Evolutionary conservation across 148 eudicot genomes (phyloP).

Genomic region (Bassia scoparia): DNA sequence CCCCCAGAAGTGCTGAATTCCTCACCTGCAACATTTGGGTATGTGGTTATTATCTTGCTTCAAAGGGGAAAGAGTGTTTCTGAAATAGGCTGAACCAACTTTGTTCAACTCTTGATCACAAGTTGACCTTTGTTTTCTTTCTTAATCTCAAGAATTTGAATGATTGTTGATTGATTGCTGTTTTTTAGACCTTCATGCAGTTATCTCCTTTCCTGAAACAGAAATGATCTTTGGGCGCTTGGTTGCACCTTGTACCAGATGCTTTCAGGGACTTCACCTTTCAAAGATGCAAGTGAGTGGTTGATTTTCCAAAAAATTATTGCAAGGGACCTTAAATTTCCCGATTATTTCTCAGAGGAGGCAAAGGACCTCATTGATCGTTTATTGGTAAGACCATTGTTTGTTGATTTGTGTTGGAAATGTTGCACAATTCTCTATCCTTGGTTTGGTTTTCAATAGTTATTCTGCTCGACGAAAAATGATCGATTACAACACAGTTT

Average conservation of each 20-base stretch:
- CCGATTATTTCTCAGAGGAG: constrained; percentile 73
- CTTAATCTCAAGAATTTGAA: neutral
- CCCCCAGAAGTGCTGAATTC: constrained; percentile 98
- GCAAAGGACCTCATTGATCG: constrained; percentile 86
- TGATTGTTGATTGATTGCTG: neutral
- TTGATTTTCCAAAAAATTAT: constrained; percentile 91
- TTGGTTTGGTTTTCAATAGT: no score
- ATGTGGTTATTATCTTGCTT: constrained; percentile 23
- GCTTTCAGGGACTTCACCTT: constrained; percentile 98
- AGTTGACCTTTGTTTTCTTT: neutral
- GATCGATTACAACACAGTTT: no score
- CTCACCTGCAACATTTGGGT: constrained; percentile 99
- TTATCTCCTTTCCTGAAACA: constrained; percentile 33
- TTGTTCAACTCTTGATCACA: constrained; percentile 7
- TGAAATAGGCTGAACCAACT: neutral
- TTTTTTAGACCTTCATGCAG: constrained; percentile 6
- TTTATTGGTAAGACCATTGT: constrained; percentile 52
- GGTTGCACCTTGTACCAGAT: constrained; percentile 98
- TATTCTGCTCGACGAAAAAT: no score
- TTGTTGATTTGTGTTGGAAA: neutral
- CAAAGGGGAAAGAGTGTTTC: neutral
- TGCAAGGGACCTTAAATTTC: constrained; percentile 87
- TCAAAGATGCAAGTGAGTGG: constrained; percentile 99
- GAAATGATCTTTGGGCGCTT: constrained; percentile 99
- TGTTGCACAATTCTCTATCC: neutral